Evolutionary conservation across 495 filamentous ascomycete species (phyloP), one percentile per base, ranked within the genome.

Genomic region (Lepidopterella palustris): DNA sequence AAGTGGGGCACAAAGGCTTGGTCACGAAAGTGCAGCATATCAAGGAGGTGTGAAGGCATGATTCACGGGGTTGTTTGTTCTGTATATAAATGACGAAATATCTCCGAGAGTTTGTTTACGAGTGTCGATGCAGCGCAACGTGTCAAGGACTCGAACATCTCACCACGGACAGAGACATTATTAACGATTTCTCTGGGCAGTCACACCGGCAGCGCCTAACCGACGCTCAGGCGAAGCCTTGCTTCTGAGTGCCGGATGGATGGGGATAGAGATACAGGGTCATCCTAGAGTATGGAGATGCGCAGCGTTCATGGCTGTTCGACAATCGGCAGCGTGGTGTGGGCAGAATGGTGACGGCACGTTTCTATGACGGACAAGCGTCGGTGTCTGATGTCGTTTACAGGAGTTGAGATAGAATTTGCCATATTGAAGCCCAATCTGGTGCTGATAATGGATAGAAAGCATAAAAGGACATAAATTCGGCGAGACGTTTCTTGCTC

Each of bases 81-180:
- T 42, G 35, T 42, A 42, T 42, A 42, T 42, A 42, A 18, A 13
- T 4, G 6, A n/a, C n/a, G 10, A 50, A 23, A 3, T 24, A 3
- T 50, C 21, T n/a, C n/a, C n/a, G n/a, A n/a, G n/a, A n/a, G n/a
- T n/a, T n/a, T n/a, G n/a, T 50, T 24, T 24, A 27, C 47, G 27
- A 40, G 31, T 10, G 4, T 31, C 35, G 28, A 39, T 57, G 55
- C 49, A 53, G 29, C 55, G 59, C 63, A 55, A 66, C 59, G 63
- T 66, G 63, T 58, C 42, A 54, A 57, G 40, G 23, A 40, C 27
- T 53, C 54, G 63, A 59, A 59, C 59, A 66, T 66, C 55, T 54
- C 15, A 9, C 20, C 18, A 26, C 32, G 2, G 18, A 21, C 3
- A 49, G 21, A 42, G 13, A 11, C 9, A 3, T 15, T 42, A 42